phyloP scores from a whole-genome alignment of 371 early-diverging fungal species.

The Actinomortierella wolfii region DNA sequence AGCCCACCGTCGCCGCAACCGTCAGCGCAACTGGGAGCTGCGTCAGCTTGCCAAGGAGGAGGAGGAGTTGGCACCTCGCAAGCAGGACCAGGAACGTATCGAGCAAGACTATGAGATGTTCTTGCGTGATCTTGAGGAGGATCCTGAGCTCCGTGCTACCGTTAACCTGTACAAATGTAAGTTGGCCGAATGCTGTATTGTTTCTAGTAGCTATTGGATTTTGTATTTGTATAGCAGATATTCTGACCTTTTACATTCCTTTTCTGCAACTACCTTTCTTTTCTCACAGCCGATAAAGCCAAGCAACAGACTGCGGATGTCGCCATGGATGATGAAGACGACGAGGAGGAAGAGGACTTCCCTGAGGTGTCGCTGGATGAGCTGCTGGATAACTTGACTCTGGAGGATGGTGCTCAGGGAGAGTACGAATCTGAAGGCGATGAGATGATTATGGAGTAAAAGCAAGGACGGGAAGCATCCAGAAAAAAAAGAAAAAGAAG shows the following conservation, averaged over 20 bases:
- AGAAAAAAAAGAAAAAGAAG: neutral
- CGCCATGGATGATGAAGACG: conserved; percentile 52
- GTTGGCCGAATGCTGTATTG: neutral
- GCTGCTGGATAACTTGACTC: conserved; percentile 84
- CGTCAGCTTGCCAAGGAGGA: conserved; percentile 87
- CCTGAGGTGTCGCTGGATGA: conserved; percentile 92
- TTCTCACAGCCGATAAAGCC: conserved; percentile 25
- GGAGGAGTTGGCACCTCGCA: conserved; percentile 78
- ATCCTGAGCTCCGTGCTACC: conserved; percentile 91
- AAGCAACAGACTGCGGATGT: conserved; percentile 21
- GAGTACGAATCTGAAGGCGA: conserved; percentile 39
- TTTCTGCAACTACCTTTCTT: neutral
- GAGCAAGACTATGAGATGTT: conserved; percentile 87
- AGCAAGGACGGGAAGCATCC: neutral
- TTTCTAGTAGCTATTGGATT: too few relatives aligned
- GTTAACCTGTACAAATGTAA: conserved; percentile 88
- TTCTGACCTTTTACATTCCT: neutral
- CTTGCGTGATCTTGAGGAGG: conserved; percentile 96
- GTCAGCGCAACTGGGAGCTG: conserved; percentile 90
- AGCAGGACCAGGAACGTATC: conserved; percentile 73
- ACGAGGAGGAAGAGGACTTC: conserved; percentile 81
- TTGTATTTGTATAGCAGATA: too few relatives aligned
- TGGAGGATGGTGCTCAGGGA: conserved; percentile 62
- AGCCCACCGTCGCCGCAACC: conserved; percentile 84
- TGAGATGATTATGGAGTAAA: conserved; percentile 43